Evolutionary conservation across 2,329 filamentous ascomycete species (phyloP), one percentile per base, ranked within the genome.

Genomic region (Ceratocystiopsis sp.): DNA sequence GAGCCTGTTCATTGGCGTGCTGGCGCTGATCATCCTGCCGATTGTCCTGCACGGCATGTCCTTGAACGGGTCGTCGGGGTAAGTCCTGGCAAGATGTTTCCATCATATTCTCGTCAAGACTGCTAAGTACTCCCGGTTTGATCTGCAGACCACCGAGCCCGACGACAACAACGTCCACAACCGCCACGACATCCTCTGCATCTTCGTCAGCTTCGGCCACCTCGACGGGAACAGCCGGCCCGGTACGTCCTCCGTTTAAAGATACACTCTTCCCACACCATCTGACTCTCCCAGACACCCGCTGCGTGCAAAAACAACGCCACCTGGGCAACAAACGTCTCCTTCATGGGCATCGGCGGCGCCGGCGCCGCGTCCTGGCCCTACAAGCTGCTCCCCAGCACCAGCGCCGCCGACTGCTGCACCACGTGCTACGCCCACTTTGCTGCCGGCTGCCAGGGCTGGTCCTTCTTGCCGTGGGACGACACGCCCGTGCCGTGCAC

Each of bases 401-500:
- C 17, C 14, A 37, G 36, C 13, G 43, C 47, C 12, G 8, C 25
- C 14, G 43, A 29, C 5, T 50, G 45, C 40, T 48, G 49, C 43
- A 34, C 32, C 15, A 25, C 33, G 8, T 50, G 47, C 25, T 46
- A 41, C 33, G 16, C 10, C 16, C 13, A 10, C 15, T 48, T 44
- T 16, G 21, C 38, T 9, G 29, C 12, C 6, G 48, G 46, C 25
- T 49, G 47, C 38, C 45, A 50, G 18, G 41, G 45, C 14, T 50
- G 49, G 47, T 38, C 45, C 15, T 50, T 41, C 29, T 29, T 47
- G 9, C 45, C 49, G 1, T 47, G 45, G 44, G 38, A 49, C 19
- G 35, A 45, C 34, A 46, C 44, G 11, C 46, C 44, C 2, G 47
- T 45, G 18, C 49, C 49, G 3, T 49, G 49, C 33, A 48, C 33